Base-by-base conservation (phyloP, 73 alveolate species). In the Blepharisma stoltei region DNA sequence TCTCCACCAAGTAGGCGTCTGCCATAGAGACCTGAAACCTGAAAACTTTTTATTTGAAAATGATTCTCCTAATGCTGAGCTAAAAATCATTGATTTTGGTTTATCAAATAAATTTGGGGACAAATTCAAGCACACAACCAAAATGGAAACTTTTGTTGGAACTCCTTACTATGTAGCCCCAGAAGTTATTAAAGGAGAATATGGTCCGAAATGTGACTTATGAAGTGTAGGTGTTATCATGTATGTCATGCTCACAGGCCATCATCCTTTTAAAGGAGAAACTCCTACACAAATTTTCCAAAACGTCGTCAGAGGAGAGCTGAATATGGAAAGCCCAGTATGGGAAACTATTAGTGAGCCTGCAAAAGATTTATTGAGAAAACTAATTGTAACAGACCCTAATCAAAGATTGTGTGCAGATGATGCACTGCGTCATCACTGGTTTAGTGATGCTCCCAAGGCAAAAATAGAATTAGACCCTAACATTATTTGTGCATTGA, bases 331-430 rank as follows among this genome's bases (percentile, higher is more conserved):
- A 32, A 32, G 3, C 41, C 41, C 41, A 32, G 41, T 32, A 32
- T 94, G 95, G 95, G 97, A 94, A 70, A 90, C 73, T 81, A 82
- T 92, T 53, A 80, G 91, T 46, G 96, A 88, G 20, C 81, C 54
- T 77, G 97, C 96, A 43, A 91, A 92, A 80, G 97, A 90, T 84
- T 84, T 88, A 45, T 87, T 92, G 78, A 79, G 86, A 48, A 77
- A 84, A 41, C 71, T 92, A 32, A n/a, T 60, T 14, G 18, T 20
- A 18, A 91, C 79, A 8, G 93, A 92, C 69, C 96, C 96, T 9
- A 67, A 68, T 25, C 68, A 92, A 52, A 81, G 99, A 83, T 75
- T 89, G 54, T 87, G 83, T 67, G 93, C 97, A 38, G 96, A 92
- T 68, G 86, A 92, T 55, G 67, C 89, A 20, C 75, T 91, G 46